Percentiles rank a stretch among this genome's conserved stretches.
Evolutionary conservation across 1,139 yeast genomes (phyloP).

Genomic region (Sugiyamaella paludigena): DNA sequence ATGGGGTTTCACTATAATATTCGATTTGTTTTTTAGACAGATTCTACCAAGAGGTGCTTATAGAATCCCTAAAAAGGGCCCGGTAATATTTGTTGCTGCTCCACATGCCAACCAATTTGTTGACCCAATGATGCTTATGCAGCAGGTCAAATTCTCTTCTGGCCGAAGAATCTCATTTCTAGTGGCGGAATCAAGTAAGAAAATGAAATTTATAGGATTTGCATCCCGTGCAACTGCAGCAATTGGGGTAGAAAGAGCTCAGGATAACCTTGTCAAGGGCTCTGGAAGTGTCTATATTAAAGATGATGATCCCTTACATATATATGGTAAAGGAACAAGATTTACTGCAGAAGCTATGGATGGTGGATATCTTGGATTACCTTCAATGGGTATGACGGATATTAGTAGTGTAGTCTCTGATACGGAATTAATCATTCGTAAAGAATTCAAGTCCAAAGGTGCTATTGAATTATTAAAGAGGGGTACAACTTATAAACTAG

Average conservation of each 20-base stretch:
- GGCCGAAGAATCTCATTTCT: conserved; percentile 77
- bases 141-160: conserved; percentile 70
- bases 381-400: conserved; percentile 75
- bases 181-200: conserved; percentile 80
- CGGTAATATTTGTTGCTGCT: conserved; percentile 92
- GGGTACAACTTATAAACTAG: conserved; percentile 68
- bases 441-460: conserved; percentile 61
- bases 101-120: conserved; percentile 98
- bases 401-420: conserved; percentile 69
- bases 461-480: conserved; percentile 36
- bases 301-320: conserved; percentile 39
- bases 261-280: conserved; percentile 68
- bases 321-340: conserved; percentile 65
- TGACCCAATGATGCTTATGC: conserved; percentile 83
- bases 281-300: conserved; percentile 59
- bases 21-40: conserved; percentile 76
- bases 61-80: conserved; percentile 77
- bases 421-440: conserved; percentile 64
- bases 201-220: conserved; percentile 65
- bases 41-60: conserved; percentile 89
- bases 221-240: conserved; percentile 74
- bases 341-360: conserved; percentile 65
- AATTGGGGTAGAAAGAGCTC: conserved; percentile 90
- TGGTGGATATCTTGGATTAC: conserved; percentile 73
- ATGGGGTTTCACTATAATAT: conserved; percentile 41